phyloP scores from a whole-genome alignment of 139 green algal species.

The Micractinium sp. region DNA sequence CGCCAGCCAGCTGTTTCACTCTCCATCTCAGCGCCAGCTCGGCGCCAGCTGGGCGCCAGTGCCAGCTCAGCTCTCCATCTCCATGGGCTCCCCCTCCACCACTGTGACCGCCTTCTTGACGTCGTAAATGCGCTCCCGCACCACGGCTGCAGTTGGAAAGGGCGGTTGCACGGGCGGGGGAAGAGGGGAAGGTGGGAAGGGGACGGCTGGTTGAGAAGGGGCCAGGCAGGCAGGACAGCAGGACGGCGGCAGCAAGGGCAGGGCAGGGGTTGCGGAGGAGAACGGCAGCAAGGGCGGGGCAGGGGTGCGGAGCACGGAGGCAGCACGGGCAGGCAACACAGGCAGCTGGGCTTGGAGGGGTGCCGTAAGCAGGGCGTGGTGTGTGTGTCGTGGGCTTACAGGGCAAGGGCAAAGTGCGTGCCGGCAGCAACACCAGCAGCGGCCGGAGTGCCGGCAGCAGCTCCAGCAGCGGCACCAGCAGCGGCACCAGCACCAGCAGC shows the following conservation, averaged over 20 bases:
- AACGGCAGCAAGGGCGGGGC: too few relatives aligned
- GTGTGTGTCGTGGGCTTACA: too few relatives aligned
- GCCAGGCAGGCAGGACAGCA: neutral
- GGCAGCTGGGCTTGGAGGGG: too few relatives aligned
- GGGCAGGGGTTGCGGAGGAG: neutral
- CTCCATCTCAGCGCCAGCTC: too few relatives aligned
- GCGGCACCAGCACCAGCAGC: neutral
- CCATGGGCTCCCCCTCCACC: conserved; percentile 64
- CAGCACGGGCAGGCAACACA: neutral
- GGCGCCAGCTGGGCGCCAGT: too few relatives aligned
- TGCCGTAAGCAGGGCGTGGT: neutral
- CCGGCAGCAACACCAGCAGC: neutral
- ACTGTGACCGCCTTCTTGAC: conserved; percentile 67
- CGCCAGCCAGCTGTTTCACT: too few relatives aligned
- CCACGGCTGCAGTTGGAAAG: conserved; percentile 54
- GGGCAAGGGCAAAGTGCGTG: neutral
- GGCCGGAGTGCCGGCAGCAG: neutral
- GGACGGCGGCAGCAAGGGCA: neutral
- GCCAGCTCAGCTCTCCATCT: conserved; percentile 66
- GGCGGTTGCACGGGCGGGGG: neutral
- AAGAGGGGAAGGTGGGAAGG: neutral
- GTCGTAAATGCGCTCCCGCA: conserved; percentile 55
- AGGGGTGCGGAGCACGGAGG: neutral
- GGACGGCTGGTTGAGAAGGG: neutral
- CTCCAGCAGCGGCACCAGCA: neutral